phyloP scores from a whole-genome alignment of 129 eudicot genomes.

The Flaveria bidentis region DNA sequence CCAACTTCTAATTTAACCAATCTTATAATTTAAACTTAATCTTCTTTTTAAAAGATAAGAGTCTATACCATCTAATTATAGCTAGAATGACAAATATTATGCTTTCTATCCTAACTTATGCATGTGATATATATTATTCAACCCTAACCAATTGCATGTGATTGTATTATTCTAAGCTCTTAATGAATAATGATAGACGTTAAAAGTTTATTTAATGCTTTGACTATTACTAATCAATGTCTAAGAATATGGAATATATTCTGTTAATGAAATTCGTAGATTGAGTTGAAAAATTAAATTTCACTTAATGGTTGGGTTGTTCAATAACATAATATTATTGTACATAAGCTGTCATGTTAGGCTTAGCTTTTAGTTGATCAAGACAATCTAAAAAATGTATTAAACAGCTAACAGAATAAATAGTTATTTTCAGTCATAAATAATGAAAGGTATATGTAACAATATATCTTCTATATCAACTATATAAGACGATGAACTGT shows the following conservation, averaged over 20 bases:
- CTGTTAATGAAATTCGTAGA: not conserved
- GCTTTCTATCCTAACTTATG: not conserved
- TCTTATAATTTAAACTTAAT: no score
- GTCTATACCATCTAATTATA: no score
- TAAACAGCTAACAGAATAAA: not conserved
- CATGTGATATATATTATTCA: conserved; percentile 14
- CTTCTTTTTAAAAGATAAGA: no score
- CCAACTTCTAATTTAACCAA: no score
- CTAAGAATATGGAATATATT: not conserved
- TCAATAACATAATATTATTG: not conserved
- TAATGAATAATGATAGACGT: not conserved
- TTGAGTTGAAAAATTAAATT: not conserved
- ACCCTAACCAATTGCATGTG: conserved; percentile 9
- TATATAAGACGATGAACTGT: not conserved
- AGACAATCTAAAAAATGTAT: conserved; percentile 8
- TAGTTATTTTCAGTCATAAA: not conserved
- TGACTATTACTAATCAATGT: not conserved
- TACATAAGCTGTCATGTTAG: not conserved
- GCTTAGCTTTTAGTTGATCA: conserved; percentile 8
- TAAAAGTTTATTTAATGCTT: not conserved
- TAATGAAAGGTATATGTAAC: conserved; percentile 19
- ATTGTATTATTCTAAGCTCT: not conserved
- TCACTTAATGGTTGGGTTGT: not conserved
- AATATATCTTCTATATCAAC: not conserved
- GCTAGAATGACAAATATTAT: not conserved